These are phyloP conservation scores for Penicillium sp. DNA, from an alignment of 2,329 filamentous ascomycete species.

Conservation along the genomic window DNA sequence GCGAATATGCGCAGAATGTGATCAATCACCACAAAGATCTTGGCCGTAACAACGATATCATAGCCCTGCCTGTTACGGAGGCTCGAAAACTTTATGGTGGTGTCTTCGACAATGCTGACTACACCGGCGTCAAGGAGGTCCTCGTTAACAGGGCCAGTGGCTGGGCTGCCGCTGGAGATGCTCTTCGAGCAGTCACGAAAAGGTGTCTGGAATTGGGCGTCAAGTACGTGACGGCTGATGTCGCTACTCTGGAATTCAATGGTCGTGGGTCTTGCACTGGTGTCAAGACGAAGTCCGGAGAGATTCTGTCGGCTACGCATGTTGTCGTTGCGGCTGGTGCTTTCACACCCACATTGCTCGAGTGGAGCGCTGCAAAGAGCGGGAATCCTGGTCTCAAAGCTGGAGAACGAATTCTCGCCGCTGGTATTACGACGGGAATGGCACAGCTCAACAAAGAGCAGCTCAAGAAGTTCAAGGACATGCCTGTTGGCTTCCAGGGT, in stretches of 20 bases:
- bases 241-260: slow-evolving; percentile 48
- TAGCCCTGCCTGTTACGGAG: slow-evolving; percentile 52
- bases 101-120: slow-evolving; percentile 61
- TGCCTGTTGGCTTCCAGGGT: slow-evolving; percentile 50
- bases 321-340: slow-evolving; percentile 33
- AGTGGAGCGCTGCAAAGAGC: slow-evolving; percentile 47
- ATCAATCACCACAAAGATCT: slow-evolving; percentile 53
- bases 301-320: slow-evolving; percentile 28
- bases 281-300: slow-evolving; percentile 26
- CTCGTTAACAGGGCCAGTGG: slow-evolving; percentile 61
- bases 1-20: slow-evolving; percentile 50
- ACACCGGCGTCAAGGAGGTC: slow-evolving; percentile 56
- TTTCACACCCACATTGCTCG: slow-evolving; percentile 38
- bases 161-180: slow-evolving; percentile 63
- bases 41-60: slow-evolving; percentile 48
- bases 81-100: slow-evolving; percentile 57
- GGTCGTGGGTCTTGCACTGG: slow-evolving; percentile 42
- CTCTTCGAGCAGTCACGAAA: slow-evolving; percentile 55
- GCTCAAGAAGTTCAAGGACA: slow-evolving; percentile 38
- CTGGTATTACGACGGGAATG: slow-evolving; percentile 50
- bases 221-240: slow-evolving; percentile 53
- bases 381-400: slow-evolving; percentile 48
- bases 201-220: slow-evolving; percentile 57
- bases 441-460: slow-evolving; percentile 44
- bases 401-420: slow-evolving; percentile 50